A percentile compares a stretch with the other conserved stretches of the same genome.
Conservation (phyloP, 805 yeast genomes). For the Ogataea salicorniae region DNA sequence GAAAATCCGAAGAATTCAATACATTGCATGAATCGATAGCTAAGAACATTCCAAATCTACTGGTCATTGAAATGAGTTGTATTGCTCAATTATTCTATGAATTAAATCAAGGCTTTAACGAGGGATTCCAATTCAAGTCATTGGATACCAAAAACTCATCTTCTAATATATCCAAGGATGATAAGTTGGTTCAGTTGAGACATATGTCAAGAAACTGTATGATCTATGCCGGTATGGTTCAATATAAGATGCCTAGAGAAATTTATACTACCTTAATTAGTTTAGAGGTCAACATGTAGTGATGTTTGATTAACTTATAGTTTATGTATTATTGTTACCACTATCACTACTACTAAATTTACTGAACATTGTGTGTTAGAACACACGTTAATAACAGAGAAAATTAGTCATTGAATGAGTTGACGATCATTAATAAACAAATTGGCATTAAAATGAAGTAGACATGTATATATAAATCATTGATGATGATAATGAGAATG, state of each 20-base stretch:
- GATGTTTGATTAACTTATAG: background rate
- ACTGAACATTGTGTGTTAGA: background rate
- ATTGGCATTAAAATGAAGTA: no score
- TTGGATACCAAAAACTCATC: conserved; percentile 7
- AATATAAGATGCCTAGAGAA: conserved; percentile 86
- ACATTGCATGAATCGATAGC: conserved; percentile 65
- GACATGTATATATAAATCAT: background rate
- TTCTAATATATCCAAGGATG: conserved; percentile 39
- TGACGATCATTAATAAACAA: no score
- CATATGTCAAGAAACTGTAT: conserved; percentile 79
- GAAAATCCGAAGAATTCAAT: conserved; percentile 59
- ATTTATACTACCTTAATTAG: conserved; percentile 66
- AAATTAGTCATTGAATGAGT: no score
- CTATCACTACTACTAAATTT: background rate
- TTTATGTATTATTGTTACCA: background rate
- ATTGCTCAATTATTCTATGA: conserved; percentile 53
- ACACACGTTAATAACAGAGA: no score
- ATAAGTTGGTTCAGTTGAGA: conserved; percentile 50
- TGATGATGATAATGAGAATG: background rate
- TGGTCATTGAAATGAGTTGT: conserved; percentile 78
- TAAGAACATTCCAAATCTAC: conserved; percentile 72
- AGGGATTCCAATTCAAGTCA: conserved; percentile 2
- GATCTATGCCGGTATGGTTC: conserved; percentile 93
- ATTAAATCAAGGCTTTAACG: conserved; percentile 34
- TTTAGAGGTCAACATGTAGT: conserved; percentile 41